Base-by-base conservation (phyloP, 345 rosid genomes). In the Erysimum cheiranthoides region DNA sequence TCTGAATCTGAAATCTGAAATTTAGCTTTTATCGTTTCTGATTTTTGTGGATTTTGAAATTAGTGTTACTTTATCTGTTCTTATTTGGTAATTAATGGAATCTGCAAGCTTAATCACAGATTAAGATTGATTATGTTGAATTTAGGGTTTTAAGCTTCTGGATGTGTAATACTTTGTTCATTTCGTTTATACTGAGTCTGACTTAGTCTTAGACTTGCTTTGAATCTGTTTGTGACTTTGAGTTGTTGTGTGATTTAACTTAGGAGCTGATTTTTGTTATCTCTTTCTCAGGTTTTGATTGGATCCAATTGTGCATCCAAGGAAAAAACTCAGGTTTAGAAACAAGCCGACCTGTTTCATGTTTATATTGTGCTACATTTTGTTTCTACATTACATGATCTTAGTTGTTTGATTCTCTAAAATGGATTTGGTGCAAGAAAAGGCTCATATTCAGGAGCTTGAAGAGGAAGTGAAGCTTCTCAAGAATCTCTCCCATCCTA, bases 381-480 rank as follows among this genome's bases (percentile, higher is more conserved):
- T 21, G 25, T 25, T 30, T 17, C 8, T 56, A 47, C 58, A 25
- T 47, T n/a, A 50, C 62, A 51, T 64, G 30, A 30, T 34, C 31
- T 45, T 71, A 71, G 8, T 32, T 12, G 30, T 43, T 38, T 28
- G 38, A 8, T 78, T 78, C 65, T 61, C 18, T 68, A 59, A 3
- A 38, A 13, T 38, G 30, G 60, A 27, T 61, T 61, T 38, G 47
- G 47, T 61, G 30, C 10, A 43, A 43, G 39, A 79, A 43, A 74
- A 91, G 96, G 89, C 88, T 60, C 93, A 91, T 49, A 81, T 91
- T 71, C 88, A 70, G 86, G 94, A 89, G 81, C 91, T 93, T 45
- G 97, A 91, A 77, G 97, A 93, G 72, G 97, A 93, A 81, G 97
- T 93, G 66, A 91, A 89, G 85, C 88, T 93, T 68, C 87, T 93